Percentiles rank a stretch among this genome's conserved stretches.
Evolutionary conservation across 1,139 yeast genomes (phyloP).

Genomic region (Protomyces lactucae-debilis): DNA sequence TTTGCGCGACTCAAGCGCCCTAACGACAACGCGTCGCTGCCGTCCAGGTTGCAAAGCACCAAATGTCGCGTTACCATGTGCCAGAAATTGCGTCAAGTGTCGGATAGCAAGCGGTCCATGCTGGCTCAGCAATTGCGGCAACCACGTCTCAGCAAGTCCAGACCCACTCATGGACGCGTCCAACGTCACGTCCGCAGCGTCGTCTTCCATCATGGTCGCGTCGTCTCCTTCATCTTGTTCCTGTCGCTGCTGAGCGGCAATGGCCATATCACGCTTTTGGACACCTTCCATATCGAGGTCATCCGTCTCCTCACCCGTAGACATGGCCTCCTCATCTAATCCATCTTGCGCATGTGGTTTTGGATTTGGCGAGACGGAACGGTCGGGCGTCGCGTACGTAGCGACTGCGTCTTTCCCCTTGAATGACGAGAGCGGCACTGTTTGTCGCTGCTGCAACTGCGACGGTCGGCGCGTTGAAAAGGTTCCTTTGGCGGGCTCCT

Average conservation of each 20-base stretch:
- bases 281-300: conserved; percentile 17
- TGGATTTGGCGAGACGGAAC: conserved; percentile 17
- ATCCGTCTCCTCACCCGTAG: conserved; percentile 18
- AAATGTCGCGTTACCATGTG: conserved; percentile 71
- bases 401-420: neutral
- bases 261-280: neutral
- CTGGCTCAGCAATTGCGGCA: conserved; percentile 14
- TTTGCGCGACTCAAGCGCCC: conserved; percentile 68
- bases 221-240: neutral
- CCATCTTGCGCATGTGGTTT: neutral
- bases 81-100: conserved; percentile 74
- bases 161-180: conserved; percentile 17
- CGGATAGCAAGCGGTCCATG: conserved; percentile 91
- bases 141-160: conserved; percentile 12
- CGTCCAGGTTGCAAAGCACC: conserved; percentile 76
- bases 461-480: neutral
- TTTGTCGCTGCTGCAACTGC: neutral
- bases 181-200: neutral
- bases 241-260: neutral
- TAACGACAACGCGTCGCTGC: conserved; percentile 83
- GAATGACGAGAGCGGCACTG: neutral
- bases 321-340: neutral
- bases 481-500: neutral
- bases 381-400: conserved; percentile 14
- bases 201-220: neutral